Base-by-base conservation (phyloP, 2,329 filamentous ascomycete genomes). In the Herpomyces periplanetae region DNA sequence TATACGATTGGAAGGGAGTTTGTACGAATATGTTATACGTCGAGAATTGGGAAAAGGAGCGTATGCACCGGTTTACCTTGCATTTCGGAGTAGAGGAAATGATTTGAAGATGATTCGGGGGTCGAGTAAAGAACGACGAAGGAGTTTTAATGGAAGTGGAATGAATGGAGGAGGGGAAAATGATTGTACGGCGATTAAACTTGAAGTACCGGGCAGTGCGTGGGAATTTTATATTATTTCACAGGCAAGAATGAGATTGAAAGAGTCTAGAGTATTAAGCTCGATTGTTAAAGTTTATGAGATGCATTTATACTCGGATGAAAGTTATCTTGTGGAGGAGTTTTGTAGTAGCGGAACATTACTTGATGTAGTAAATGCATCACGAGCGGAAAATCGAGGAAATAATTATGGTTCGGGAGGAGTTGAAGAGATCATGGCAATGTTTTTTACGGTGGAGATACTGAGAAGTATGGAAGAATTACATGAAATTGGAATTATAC, bases 151-250 rank as follows among this genome's bases (percentile, higher is more conserved):
- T n/a, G n/a, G n/a, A n/a, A n/a, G n/a, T n/a, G n/a, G n/a, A n/a
- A n/a, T n/a, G n/a, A n/a, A n/a, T n/a, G n/a, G n/a, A n/a, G n/a
- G n/a, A n/a, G 40, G 42, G 15, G 55, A 64, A 16, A 43, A 43
- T 16, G 26, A 43, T 1, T 47, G 80, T 3, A 71, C 88, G 37
- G 80, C 80, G 2, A 47, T 96, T 28, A 96, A 96, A 39, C 73
- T 87, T 56, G 80, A 96, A 40, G 53, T 63, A 13, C 69, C 73
- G 1, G 66, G 75, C 0, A 63, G 59, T 3, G 49, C 65, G 0
- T 96, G 80, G 80, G 80, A 96, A 34, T 96, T 91, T 33, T 65
- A 87, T 39, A 84, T 96, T 38, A 69, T 91, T 44, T 61, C 68
- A 2, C 53, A 69, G 21, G 57, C 65, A 2, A 66, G 75, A 26